A percentile compares a stretch with the other conserved stretches of the same genome.
phyloP scores from a whole-genome alignment of 1,139 yeast species.

The Zygosaccharomyces pseudobailii region DNA sequence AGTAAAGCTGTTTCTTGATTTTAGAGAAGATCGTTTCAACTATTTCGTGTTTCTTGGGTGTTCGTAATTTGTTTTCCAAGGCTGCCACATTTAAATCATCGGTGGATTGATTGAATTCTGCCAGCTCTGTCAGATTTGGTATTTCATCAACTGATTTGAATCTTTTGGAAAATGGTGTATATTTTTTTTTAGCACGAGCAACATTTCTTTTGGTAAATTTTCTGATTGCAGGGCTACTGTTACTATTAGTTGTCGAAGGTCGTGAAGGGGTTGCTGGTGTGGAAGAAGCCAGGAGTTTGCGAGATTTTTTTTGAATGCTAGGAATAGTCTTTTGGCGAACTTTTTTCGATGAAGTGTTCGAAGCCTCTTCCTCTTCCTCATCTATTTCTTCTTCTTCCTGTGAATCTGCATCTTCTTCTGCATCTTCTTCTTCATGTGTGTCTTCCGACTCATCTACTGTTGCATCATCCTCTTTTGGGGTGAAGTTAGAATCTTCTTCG shows the following conservation, averaged over 20 bases:
- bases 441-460: slow-evolving; percentile 3
- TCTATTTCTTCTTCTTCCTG: slow-evolving; percentile 6
- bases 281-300: slow-evolving; percentile 5
- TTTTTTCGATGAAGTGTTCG: neutral
- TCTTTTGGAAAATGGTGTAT: slow-evolving; percentile 34
- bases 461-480: neutral
- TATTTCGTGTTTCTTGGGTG: slow-evolving; percentile 25
- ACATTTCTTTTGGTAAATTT: slow-evolving; percentile 33
- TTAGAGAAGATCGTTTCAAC: slow-evolving; percentile 35
- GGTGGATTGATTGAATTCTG: slow-evolving; percentile 27
- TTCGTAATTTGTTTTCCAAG: slow-evolving; percentile 27
- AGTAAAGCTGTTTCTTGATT: slow-evolving; percentile 32
- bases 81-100: slow-evolving; percentile 24
- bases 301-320: slow-evolving; percentile 2
- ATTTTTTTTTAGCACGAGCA: slow-evolving; percentile 33
- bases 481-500: neutral
- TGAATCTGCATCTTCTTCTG: no score
- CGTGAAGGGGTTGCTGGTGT: slow-evolving; percentile 6
- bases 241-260: slow-evolving; percentile 3
- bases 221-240: slow-evolving; percentile 14
- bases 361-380: slow-evolving; percentile 3
- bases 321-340: neutral
- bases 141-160: slow-evolving; percentile 28
- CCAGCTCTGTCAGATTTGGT: slow-evolving; percentile 29
- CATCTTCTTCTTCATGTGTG: slow-evolving; percentile 5